Evolutionary conservation across 192 early-diverging fungal species (phyloP).

Genomic region (Coemansia sp.): DNA sequence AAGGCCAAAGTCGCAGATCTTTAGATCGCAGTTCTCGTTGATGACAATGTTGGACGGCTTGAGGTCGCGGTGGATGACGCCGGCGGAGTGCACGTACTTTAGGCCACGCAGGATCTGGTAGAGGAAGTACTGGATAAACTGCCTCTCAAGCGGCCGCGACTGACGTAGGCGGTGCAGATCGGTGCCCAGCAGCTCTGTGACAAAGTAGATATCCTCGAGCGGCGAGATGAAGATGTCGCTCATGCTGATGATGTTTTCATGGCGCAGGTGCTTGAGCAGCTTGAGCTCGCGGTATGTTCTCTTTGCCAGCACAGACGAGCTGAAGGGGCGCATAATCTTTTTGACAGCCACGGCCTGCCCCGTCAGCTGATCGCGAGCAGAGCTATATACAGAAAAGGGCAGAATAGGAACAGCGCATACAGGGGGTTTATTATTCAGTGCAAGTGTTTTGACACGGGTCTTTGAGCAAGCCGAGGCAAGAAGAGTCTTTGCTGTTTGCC

Average conservation of each 20-base stretch:
- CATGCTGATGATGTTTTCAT: slow-evolving; percentile 95
- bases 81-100: slow-evolving; percentile 94
- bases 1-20: slow-evolving; percentile 97
- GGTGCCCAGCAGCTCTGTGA: slow-evolving; percentile 93
- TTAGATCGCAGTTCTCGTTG: slow-evolving; percentile 97
- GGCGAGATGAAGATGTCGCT: slow-evolving; percentile 93
- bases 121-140: slow-evolving; percentile 97
- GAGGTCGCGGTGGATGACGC: slow-evolving; percentile 93
- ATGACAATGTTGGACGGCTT: slow-evolving; percentile 97
- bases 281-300: slow-evolving; percentile 94
- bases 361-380: slow-evolving; percentile 85
- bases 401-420: not conserved
- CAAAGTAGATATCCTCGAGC: slow-evolving; percentile 95
- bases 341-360: slow-evolving; percentile 88
- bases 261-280: slow-evolving; percentile 87
- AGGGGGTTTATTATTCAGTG: not conserved
- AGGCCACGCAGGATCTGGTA: slow-evolving; percentile 93
- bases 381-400: slow-evolving; percentile 55
- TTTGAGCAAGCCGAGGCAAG: slow-evolving; percentile 48
- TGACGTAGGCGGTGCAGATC: slow-evolving; percentile 92
- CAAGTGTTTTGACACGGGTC: not conserved
- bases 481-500: not conserved
- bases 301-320: slow-evolving; percentile 88
- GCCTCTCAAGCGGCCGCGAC: slow-evolving; percentile 86
- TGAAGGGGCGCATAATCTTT: slow-evolving; percentile 95